These are phyloP conservation scores for Thalassiosira hispida DNA, from an alignment of 352 stramenopile genomes.

Conservation along the genomic window DNA sequence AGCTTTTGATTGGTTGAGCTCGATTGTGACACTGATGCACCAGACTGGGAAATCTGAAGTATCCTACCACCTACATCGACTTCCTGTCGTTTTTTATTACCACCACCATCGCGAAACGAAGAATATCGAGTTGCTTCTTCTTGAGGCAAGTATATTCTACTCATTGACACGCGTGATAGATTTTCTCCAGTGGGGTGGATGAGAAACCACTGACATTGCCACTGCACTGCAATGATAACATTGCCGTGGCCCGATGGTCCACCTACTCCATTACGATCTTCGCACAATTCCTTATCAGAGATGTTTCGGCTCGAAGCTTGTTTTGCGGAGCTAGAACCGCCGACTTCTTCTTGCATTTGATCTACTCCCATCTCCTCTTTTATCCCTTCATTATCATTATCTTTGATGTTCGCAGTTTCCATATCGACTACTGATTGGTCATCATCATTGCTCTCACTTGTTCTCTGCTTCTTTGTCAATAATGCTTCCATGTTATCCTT, in stretches of 20 bases:
- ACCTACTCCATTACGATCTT: slow-evolving; percentile 21
- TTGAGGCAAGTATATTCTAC: slow-evolving; percentile 53
- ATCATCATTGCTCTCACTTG: slow-evolving; percentile 7
- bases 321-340: neutral
- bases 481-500: neutral
- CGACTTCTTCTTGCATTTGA: slow-evolving; percentile 3
- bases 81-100: slow-evolving; percentile 21
- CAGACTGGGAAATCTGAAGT: slow-evolving; percentile 69
- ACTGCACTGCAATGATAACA: slow-evolving; percentile 62
- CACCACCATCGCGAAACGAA: slow-evolving; percentile 13
- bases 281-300: neutral
- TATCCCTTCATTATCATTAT: neutral
- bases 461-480: neutral
- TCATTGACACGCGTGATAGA: slow-evolving; percentile 63
- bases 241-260: slow-evolving; percentile 65
- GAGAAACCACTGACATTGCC: slow-evolving; percentile 60
- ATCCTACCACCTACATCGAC: slow-evolving; percentile 71
- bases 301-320: neutral
- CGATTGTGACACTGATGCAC: slow-evolving; percentile 1
- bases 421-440: neutral
- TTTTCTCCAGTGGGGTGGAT: slow-evolving; percentile 67
- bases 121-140: slow-evolving; percentile 22
- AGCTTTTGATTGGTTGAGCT: slow-evolving; percentile 20
- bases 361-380: neutral
- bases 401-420: slow-evolving; percentile 6